Conservation (phyloP, 2,329 filamentous ascomycete species). For the Ophiostoma quercus region DNA sequence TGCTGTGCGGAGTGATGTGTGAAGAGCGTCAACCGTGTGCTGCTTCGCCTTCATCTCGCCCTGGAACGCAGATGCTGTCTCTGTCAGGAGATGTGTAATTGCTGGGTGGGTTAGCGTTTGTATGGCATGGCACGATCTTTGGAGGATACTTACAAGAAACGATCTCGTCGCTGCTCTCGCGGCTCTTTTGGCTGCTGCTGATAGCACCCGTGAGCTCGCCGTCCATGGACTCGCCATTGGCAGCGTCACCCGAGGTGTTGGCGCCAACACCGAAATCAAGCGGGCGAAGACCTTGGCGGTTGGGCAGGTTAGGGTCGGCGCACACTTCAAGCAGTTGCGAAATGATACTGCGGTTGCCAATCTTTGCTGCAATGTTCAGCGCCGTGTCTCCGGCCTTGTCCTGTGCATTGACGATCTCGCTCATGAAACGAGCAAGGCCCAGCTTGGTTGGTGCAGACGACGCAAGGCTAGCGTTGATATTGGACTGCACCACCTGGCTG, state of each 20-base stretch:
- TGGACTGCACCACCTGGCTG: conserved; percentile 37
- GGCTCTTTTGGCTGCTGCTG: conserved; percentile 51
- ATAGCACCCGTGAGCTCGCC: conserved; percentile 43
- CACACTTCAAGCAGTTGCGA: conserved; percentile 95
- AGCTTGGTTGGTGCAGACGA: conserved; percentile 56
- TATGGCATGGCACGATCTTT: background rate
- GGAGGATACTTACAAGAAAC: conserved; percentile 61
- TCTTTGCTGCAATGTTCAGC: conserved; percentile 85
- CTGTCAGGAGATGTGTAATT: conserved; percentile 74
- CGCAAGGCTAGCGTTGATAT: conserved; percentile 24
- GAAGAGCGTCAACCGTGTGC: conserved; percentile 72
- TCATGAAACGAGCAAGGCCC: conserved; percentile 87
- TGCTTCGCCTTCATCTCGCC: conserved; percentile 79
- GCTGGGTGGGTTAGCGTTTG: conserved; percentile 45
- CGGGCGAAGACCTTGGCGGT: conserved; percentile 80
- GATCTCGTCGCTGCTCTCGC: conserved; percentile 73
- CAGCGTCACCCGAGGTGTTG: conserved; percentile 46
- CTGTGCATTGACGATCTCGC: conserved; percentile 91
- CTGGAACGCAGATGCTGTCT: conserved; percentile 74
- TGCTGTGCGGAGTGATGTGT: conserved; percentile 72
- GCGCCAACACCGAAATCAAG: conserved; percentile 91
- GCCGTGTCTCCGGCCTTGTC: conserved; percentile 94
- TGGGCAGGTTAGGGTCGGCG: conserved; percentile 85
- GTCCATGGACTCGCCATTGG: conserved; percentile 40
- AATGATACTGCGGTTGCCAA: conserved; percentile 90